Evolutionary conservation across 768 basidiomycete species (phyloP).

Genomic region (Xerocomus spinulosus): DNA sequence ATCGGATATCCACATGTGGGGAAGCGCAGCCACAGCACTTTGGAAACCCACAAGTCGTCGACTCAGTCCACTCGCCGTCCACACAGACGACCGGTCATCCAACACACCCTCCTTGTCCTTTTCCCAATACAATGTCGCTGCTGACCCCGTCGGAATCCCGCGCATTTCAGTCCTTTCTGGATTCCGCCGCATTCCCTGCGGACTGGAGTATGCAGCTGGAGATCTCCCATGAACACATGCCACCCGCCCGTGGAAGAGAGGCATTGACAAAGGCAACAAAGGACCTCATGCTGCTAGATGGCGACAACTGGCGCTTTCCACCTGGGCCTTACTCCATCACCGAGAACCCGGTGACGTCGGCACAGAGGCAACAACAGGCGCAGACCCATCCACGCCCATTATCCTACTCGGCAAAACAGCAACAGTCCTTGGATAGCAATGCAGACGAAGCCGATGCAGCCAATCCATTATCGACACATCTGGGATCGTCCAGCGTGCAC

Average conservation of each 20-base stretch:
- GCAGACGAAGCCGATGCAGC: slow-evolving; percentile 6
- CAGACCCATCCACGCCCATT: slow-evolving; percentile 18
- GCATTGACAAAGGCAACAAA: slow-evolving; percentile 76
- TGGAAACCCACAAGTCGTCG: slow-evolving; percentile 16
- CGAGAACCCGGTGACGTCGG: slow-evolving; percentile 8
- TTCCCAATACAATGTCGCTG: slow-evolving; percentile 45
- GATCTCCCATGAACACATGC: slow-evolving; percentile 41
- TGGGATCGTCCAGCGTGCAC: neutral
- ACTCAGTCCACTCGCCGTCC: slow-evolving; percentile 15
- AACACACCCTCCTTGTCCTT: neutral
- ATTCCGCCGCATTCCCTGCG: slow-evolving; percentile 37
- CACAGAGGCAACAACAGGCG: slow-evolving; percentile 12
- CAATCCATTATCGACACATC: slow-evolving; percentile 4
- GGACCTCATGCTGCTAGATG: slow-evolving; percentile 74
- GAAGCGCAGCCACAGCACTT: slow-evolving; percentile 29
- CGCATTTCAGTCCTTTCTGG: slow-evolving; percentile 67
- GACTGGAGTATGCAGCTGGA: slow-evolving; percentile 46
- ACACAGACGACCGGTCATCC: slow-evolving; percentile 1
- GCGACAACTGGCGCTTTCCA: slow-evolving; percentile 35
- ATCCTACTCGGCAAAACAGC: slow-evolving; percentile 16
- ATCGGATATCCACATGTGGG: slow-evolving; percentile 21
- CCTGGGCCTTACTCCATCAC: slow-evolving; percentile 13
- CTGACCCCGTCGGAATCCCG: slow-evolving; percentile 63
- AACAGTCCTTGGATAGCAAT: slow-evolving; percentile 8
- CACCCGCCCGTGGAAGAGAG: slow-evolving; percentile 52